Conservation (phyloP, 176 grass and related monocot genomes). For the Cocos nucifera region DNA sequence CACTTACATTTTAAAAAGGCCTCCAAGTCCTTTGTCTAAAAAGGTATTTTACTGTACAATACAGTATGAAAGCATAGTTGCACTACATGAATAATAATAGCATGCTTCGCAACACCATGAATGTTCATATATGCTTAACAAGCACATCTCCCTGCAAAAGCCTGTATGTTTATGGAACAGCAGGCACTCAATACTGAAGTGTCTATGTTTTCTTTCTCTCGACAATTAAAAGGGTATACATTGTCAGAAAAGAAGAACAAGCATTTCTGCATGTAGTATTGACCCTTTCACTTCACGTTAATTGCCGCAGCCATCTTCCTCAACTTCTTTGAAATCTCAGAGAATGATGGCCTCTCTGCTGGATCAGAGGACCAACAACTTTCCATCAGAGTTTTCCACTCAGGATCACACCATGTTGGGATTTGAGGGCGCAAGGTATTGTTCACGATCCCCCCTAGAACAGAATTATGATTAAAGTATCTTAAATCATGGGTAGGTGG, state of each 20-base stretch:
- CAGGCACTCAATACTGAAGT: no score
- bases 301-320: slow-evolving; percentile 88
- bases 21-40: no score
- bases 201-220: not conserved
- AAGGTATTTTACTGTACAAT: no score
- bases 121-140: no score
- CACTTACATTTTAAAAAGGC: no score
- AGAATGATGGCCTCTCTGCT: slow-evolving; percentile 71
- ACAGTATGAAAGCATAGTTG: no score
- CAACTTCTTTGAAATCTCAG: slow-evolving; percentile 85
- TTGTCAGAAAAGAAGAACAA: slow-evolving; percentile 3
- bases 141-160: no score
- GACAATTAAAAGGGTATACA: not conserved
- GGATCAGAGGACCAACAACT: slow-evolving; percentile 80
- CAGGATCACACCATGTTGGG: slow-evolving; percentile 96
- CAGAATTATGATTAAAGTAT: not conserved
- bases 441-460: slow-evolving; percentile 74
- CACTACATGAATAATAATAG: no score
- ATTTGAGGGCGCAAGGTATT: slow-evolving; percentile 75
- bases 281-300: slow-evolving; percentile 59
- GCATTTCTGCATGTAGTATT: not conserved
- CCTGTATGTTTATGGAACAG: no score
- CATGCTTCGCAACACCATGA: no score
- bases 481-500: no score
- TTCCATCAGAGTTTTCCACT: slow-evolving; percentile 95